These are phyloP conservation scores for Wickerhamomyces sp. DNA, from an alignment of 1,139 yeast genomes.

Conservation along the genomic window DNA sequence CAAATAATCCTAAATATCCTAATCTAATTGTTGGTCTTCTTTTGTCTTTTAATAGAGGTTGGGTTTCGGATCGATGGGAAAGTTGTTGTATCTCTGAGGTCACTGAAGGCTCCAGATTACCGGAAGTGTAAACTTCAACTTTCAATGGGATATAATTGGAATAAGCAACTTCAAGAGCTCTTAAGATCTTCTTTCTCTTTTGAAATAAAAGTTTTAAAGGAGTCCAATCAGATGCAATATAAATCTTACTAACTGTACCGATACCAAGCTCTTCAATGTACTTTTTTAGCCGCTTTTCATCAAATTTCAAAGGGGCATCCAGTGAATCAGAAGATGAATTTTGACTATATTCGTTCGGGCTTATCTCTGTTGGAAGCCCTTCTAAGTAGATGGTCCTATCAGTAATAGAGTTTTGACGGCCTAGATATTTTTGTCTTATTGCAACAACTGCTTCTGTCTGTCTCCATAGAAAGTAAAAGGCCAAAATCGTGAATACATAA, in stretches of 20 bases:
- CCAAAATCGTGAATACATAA: slow-evolving; percentile 60
- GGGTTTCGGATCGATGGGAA: slow-evolving; percentile 7
- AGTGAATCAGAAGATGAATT: slow-evolving; percentile 15
- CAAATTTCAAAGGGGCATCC: slow-evolving; percentile 12
- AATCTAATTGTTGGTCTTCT: slow-evolving; percentile 37
- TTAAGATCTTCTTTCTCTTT: slow-evolving; percentile 32
- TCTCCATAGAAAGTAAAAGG: slow-evolving; percentile 52
- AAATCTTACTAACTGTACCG: slow-evolving; percentile 54
- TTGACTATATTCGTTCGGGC: slow-evolving; percentile 35
- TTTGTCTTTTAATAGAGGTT: slow-evolving; percentile 6
- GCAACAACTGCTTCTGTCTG: slow-evolving; percentile 62
- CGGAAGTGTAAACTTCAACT: slow-evolving; percentile 32
- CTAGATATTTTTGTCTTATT: slow-evolving; percentile 70
- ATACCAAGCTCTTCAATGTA: slow-evolving; percentile 60
- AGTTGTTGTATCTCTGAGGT: slow-evolving; percentile 9
- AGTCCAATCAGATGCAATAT: slow-evolving; percentile 52
- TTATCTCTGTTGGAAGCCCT: slow-evolving; percentile 69
- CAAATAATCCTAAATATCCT: slow-evolving; percentile 49
- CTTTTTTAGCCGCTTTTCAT: slow-evolving; percentile 40
- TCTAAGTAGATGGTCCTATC: slow-evolving; percentile 77
- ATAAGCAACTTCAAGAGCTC: slow-evolving; percentile 41
- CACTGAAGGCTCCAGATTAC: slow-evolving; percentile 23
- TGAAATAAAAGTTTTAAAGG: slow-evolving; percentile 41
- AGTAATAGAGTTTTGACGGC: slow-evolving; percentile 76
- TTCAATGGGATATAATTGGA: slow-evolving; percentile 42